phyloP scores from a whole-genome alignment of 768 basidiomycete species.

The Clathrus columnatus region DNA sequence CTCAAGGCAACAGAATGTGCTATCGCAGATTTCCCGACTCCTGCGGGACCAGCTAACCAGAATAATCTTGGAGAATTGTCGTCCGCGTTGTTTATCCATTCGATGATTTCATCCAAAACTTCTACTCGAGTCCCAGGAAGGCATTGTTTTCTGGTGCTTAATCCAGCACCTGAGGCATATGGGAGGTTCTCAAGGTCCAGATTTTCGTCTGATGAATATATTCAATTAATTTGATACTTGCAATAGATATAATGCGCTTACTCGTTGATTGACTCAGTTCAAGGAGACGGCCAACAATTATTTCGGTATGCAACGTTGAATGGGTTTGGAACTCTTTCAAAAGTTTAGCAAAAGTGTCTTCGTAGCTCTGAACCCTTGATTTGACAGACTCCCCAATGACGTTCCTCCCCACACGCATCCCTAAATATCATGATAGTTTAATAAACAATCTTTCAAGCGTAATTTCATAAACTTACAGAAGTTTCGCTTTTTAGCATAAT shows the following conservation, averaged over 20 bases:
- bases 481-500: background rate
- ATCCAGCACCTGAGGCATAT: background rate
- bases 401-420: too few relatives aligned
- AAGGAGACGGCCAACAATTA: too few relatives aligned
- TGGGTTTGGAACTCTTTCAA: too few relatives aligned
- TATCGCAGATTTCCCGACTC: constrained; percentile 16
- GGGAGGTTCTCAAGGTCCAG: background rate
- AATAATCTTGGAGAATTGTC: background rate
- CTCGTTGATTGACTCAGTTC: background rate
- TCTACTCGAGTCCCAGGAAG: constrained; percentile 8
- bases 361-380: too few relatives aligned
- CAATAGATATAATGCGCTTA: background rate
- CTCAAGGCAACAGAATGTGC: constrained; percentile 10
- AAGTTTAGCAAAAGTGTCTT: too few relatives aligned
- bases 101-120: background rate
- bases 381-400: too few relatives aligned
- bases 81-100: constrained; percentile 6
- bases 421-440: background rate
- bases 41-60: constrained; percentile 11
- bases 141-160: background rate
- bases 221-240: background rate
- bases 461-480: too few relatives aligned
- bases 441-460: background rate
- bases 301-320: too few relatives aligned
- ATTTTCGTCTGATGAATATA: background rate